These are phyloP conservation scores for Tranzscheliella williamsii DNA, from an alignment of 1,284 basidiomycete species.

Conservation along the genomic window DNA sequence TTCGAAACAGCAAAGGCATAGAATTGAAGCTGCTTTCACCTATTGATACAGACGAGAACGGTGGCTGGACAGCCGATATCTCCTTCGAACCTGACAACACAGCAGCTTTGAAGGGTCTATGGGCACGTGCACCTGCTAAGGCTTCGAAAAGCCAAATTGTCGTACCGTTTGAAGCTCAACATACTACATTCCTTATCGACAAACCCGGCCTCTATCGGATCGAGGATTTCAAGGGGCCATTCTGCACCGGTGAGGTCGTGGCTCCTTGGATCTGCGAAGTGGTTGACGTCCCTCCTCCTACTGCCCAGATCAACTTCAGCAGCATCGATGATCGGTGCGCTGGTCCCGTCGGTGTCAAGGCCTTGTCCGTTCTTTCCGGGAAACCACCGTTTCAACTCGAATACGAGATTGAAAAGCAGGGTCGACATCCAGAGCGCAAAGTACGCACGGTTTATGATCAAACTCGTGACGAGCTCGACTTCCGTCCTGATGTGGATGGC, in stretches of 20 bases:
- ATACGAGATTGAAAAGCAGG: slow-evolving; percentile 72
- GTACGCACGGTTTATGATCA: slow-evolving; percentile 67
- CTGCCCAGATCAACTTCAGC: slow-evolving; percentile 82
- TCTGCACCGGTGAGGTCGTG: slow-evolving; percentile 64
- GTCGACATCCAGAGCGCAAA: slow-evolving; percentile 60
- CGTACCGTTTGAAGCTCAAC: slow-evolving; percentile 13
- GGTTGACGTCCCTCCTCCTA: slow-evolving; percentile 69
- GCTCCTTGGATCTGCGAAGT: slow-evolving; percentile 54
- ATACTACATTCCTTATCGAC: slow-evolving; percentile 13
- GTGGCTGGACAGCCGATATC: slow-evolving; percentile 30
- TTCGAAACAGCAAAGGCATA: slow-evolving; percentile 63
- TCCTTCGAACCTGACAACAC: slow-evolving; percentile 37
- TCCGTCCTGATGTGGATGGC: slow-evolving; percentile 85
- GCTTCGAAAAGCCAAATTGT: slow-evolving; percentile 25
- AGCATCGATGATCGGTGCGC: slow-evolving; percentile 83
- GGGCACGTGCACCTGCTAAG: slow-evolving; percentile 14
- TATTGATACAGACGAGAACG: slow-evolving; percentile 10
- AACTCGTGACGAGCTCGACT: slow-evolving; percentile 78
- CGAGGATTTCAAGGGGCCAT: slow-evolving; percentile 72
- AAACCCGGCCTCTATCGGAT: slow-evolving; percentile 83
- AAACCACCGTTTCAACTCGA: slow-evolving; percentile 86
- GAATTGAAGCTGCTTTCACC: slow-evolving; percentile 20
- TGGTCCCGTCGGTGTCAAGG: slow-evolving; percentile 88
- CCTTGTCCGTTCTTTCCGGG: slow-evolving; percentile 82
- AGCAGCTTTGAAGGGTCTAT: slow-evolving; percentile 28